A percentile compares a stretch with the other conserved stretches of the same genome.
These are phyloP conservation scores for Singerocomus inundabilis DNA, from an alignment of 1,284 basidiomycete genomes.

Conservation along the genomic window DNA sequence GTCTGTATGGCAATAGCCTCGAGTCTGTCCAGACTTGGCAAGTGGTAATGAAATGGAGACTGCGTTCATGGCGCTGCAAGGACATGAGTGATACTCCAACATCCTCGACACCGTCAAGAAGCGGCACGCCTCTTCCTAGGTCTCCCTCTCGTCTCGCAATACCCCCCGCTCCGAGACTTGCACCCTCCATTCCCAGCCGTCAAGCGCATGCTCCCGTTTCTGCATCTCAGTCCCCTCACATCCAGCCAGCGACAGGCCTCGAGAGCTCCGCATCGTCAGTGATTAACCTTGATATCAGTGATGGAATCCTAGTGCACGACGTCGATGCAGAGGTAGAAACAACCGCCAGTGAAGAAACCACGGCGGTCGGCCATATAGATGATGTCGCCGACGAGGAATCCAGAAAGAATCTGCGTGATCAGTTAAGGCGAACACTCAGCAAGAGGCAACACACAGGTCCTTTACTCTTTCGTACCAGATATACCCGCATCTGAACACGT, in stretches of 20 bases:
- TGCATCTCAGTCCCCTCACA: slow-evolving; percentile 27
- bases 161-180: slow-evolving; percentile 41
- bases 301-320: slow-evolving; percentile 67
- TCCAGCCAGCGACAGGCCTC: slow-evolving; percentile 37
- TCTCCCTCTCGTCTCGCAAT: slow-evolving; percentile 45
- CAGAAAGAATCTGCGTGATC: slow-evolving; percentile 65
- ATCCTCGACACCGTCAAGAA: slow-evolving; percentile 37
- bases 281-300: slow-evolving; percentile 57
- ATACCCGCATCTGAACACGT: background rate
- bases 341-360: slow-evolving; percentile 49
- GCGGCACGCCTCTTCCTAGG: slow-evolving; percentile 34
- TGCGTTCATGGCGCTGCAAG: slow-evolving; percentile 5
- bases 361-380: slow-evolving; percentile 42
- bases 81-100: slow-evolving; percentile 28
- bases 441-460: slow-evolving; percentile 39
- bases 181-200: slow-evolving; percentile 43
- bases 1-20: slow-evolving; percentile 14
- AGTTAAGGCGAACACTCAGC: slow-evolving; percentile 63
- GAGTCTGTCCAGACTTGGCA: slow-evolving; percentile 8
- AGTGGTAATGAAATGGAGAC: background rate
- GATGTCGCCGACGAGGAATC: slow-evolving; percentile 51
- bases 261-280: slow-evolving; percentile 69
- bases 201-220: slow-evolving; percentile 40
- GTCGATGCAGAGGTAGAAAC: slow-evolving; percentile 56
- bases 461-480: background rate